Percentiles rank a stretch among this genome's conserved stretches.
phyloP scores from a whole-genome alignment of 371 early-diverging fungal genomes.

The Quaeritorhiza haematococci region DNA sequence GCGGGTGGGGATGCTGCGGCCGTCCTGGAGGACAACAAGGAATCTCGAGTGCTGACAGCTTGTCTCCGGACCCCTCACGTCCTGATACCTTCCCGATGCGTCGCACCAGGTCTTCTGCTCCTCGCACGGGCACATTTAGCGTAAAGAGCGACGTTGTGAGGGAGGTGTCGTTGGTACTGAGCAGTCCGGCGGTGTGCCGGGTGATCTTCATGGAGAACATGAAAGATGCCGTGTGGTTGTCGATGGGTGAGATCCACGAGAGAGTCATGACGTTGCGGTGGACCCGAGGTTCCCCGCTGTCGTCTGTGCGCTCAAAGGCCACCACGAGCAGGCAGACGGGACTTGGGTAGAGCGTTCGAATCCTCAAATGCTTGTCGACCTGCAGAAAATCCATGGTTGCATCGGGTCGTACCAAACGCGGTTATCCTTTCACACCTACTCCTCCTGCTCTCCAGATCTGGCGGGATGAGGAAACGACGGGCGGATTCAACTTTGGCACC shows the following conservation, averaged over 20 bases:
- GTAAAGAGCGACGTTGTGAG: constrained; percentile 6
- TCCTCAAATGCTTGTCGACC: constrained; percentile 23
- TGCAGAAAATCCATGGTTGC: not conserved
- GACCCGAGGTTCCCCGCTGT: not conserved
- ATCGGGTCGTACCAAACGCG: too few relatives aligned
- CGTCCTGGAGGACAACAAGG: constrained; percentile 16
- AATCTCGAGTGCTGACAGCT: constrained; percentile 6
- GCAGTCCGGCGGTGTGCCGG: constrained; percentile 14
- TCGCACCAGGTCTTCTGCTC: constrained; percentile 12
- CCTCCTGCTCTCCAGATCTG: too few relatives aligned
- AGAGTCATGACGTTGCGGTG: constrained; percentile 31
- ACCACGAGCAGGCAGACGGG: constrained; percentile 31
- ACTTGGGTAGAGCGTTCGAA: constrained; percentile 31
- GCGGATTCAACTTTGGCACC: too few relatives aligned
- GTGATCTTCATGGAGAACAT: constrained; percentile 23
- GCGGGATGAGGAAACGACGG: too few relatives aligned
- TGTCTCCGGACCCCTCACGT: constrained; percentile 3
- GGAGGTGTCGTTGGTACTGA: constrained; percentile 1
- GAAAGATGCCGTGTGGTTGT: constrained; percentile 32
- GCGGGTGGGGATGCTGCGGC: not conserved
- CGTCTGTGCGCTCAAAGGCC: not conserved
- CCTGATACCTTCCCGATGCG: constrained; percentile 21
- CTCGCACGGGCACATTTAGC: constrained; percentile 17
- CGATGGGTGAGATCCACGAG: constrained; percentile 28
- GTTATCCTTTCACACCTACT: too few relatives aligned